Percentiles rank a stretch among this genome's conserved stretches.
Conservation (phyloP, 1,284 basidiomycete species). For the Wallemia mellicola region DNA sequence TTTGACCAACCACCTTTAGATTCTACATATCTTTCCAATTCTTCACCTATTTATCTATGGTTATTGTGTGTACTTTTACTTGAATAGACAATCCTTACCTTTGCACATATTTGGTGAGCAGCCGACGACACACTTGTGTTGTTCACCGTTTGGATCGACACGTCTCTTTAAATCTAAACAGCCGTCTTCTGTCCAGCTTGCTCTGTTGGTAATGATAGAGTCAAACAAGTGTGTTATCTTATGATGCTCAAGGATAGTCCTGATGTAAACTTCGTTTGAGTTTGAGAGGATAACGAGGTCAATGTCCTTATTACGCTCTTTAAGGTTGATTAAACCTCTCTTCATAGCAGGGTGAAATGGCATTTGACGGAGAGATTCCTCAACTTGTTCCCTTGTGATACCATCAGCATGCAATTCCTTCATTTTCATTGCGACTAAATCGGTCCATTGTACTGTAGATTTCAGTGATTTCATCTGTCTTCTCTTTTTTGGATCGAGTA, state of each 20-base stretch:
- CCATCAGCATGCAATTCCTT: slow-evolving; percentile 37
- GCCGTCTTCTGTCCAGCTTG: slow-evolving; percentile 38
- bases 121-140: slow-evolving; percentile 60
- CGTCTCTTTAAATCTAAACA: slow-evolving; percentile 46
- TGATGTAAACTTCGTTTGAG: slow-evolving; percentile 73
- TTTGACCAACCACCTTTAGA: slow-evolving; percentile 26
- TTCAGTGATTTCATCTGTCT: slow-evolving; percentile 47
- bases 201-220: slow-evolving; percentile 77
- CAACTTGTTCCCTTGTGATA: slow-evolving; percentile 40
- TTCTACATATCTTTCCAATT: slow-evolving; percentile 49
- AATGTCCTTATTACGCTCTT: slow-evolving; percentile 14
- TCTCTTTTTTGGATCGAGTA: slow-evolving; percentile 54
- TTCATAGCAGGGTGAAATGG: slow-evolving; percentile 92
- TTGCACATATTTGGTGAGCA: slow-evolving; percentile 98
- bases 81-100: slow-evolving; percentile 21
- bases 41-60: slow-evolving; percentile 30
- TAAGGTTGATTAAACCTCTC: slow-evolving; percentile 48
- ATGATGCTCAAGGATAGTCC: slow-evolving; percentile 58
- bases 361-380: slow-evolving; percentile 41
- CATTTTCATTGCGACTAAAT: slow-evolving; percentile 52
- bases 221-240: slow-evolving; percentile 41
- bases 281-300: slow-evolving; percentile 39
- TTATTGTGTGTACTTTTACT: background rate
- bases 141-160: slow-evolving; percentile 39
- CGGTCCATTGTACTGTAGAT: slow-evolving; percentile 55